These are phyloP conservation scores for Maudiozyma barnettii DNA, from an alignment of 805 yeast genomes.

Conservation along the genomic window DNA sequence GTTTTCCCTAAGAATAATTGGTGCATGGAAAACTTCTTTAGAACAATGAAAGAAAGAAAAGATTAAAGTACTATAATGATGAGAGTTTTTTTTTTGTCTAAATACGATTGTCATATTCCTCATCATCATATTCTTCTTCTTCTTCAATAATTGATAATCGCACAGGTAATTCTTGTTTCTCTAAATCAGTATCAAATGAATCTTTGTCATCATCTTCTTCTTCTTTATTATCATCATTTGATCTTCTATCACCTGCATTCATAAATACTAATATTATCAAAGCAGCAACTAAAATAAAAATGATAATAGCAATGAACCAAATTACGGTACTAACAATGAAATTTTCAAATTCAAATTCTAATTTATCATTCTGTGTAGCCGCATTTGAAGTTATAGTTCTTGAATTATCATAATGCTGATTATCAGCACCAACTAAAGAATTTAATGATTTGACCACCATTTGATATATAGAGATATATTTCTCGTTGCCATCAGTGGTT, in stretches of 20 bases:
- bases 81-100: background rate
- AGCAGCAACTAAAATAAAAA: background rate
- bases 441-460: background rate
- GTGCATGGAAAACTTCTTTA: no score
- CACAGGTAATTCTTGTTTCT: background rate
- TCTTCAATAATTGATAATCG: background rate
- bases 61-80: background rate
- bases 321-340: background rate
- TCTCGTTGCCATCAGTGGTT: background rate
- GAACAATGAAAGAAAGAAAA: no score
- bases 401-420: background rate
- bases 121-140: background rate
- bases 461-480: background rate
- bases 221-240: background rate
- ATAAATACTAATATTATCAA: background rate
- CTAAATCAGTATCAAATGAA: background rate
- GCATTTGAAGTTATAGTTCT: background rate
- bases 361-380: background rate
- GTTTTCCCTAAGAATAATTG: no score
- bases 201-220: background rate
- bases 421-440: background rate
- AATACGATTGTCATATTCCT: background rate
- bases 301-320: background rate
- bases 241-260: background rate
- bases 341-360: slow-evolving; percentile 1